A percentile compares a stretch with the other conserved stretches of the same genome.
Conservation (phyloP, 768 basidiomycete genomes). For the Mycena maculata region DNA sequence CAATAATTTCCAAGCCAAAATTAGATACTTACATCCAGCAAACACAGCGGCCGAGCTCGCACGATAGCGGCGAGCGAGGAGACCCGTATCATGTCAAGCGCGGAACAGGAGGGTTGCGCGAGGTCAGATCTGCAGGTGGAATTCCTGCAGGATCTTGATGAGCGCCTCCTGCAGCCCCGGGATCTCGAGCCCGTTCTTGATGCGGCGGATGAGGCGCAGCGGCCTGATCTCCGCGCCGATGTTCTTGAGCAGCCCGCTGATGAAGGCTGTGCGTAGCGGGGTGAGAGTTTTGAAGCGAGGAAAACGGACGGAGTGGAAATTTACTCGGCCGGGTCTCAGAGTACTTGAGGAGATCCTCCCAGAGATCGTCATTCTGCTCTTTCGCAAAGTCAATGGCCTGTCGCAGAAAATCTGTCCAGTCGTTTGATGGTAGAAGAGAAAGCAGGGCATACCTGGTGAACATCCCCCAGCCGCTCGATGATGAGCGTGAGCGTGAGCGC, state of each 20-base stretch:
- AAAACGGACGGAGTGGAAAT: too few relatives aligned
- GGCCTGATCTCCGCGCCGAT: slow-evolving; percentile 97
- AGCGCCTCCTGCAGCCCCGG: slow-evolving; percentile 93
- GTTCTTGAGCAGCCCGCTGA: slow-evolving; percentile 93
- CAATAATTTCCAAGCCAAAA: too few relatives aligned
- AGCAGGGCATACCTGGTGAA: slow-evolving; percentile 72
- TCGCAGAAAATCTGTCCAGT: neutral
- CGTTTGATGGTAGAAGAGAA: neutral
- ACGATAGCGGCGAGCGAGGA: too few relatives aligned
- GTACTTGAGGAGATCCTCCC: slow-evolving; percentile 95
- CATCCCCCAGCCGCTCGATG: slow-evolving; percentile 94
- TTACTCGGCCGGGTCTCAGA: slow-evolving; percentile 92
- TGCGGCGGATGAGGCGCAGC: slow-evolving; percentile 91
- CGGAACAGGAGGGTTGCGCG: too few relatives aligned
- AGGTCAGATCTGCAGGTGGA: slow-evolving; percentile 94
- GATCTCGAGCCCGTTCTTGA: slow-evolving; percentile 96
- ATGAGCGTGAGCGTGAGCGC: slow-evolving; percentile 94
- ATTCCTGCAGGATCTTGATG: slow-evolving; percentile 97
- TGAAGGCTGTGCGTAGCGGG: slow-evolving; percentile 74
- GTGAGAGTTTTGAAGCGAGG: neutral
- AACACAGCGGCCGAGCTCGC: too few relatives aligned
- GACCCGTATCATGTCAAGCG: too few relatives aligned
- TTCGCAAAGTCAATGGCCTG: slow-evolving; percentile 98
- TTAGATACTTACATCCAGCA: too few relatives aligned
- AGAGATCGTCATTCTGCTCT: slow-evolving; percentile 96